Evolutionary conservation across 345 rosid species (phyloP), one percentile per base, ranked within the genome.

Genomic region (Sisymbrium altissimum): DNA sequence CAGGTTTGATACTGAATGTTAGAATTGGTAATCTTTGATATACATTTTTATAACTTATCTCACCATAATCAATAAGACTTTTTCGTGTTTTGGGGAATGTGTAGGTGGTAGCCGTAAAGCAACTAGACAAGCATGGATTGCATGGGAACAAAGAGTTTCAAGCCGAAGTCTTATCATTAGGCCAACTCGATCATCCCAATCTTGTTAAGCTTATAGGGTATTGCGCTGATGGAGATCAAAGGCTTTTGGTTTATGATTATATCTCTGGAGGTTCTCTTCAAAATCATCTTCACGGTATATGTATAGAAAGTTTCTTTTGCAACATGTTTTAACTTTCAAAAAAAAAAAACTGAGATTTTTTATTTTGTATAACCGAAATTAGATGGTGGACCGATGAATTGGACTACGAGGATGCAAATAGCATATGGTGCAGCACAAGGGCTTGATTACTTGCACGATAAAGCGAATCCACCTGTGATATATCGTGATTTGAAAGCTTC

Each of bases 141-240:
- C 56, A 84, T 49, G 89, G 79, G 39, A 85, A 77, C 85, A 82
- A 80, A 59, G 88, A 89, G 57, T 89, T 89, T 62, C 85, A 87
- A 48, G 66, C 53, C 33, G 89, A 84, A 65, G 95, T 87, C 46
- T 12, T 60, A 39, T 70, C 56, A 0, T 71, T 89, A 57, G 84
- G 88, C 57, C 75, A 58, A 19, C 60, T 85, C 8, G 78, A 83
- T 40, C 91, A 87, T 78, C 84, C 74, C 0, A 84, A 89, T 78
- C 83, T 89, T 27, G 83, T 84, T 35, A 82, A 78, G 54, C 82
- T 87, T 25, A 33, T 89, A 6, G 95, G 95, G 3, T 89, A 82
- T 48, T 87, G 95, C 23, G 86, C 89, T 0, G 92, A 87, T 77
- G 95, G 95, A 41, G 95, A 89, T 65, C 92, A 87, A 73, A 87